Evolutionary conservation across 768 basidiomycete species (phyloP), one percentile per base, ranked within the genome.

Genomic region (Calocybe gangraenosa): DNA sequence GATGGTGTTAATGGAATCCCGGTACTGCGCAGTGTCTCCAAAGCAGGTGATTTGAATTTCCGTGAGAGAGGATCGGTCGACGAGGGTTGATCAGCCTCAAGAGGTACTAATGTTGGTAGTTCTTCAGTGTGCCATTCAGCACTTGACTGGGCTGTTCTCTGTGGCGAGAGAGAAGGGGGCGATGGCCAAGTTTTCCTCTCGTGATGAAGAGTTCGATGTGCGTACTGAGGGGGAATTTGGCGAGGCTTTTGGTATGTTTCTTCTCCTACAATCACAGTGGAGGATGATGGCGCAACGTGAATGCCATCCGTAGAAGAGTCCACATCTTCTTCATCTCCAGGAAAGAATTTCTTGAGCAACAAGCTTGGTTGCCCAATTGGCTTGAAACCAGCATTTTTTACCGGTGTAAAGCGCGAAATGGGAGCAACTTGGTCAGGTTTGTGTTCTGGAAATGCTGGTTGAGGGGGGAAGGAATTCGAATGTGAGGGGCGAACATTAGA

Each of bases 341-440:
- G 89, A 59, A 93, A 93, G 65, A 92, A 92, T 55, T 73, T 76
- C 60, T 83, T 85, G 37, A 93, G 68, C 14, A 82, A 76, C 25
- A 76, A 73, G 55, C 65, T 74, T 44, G 65, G 47, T 50, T 75
- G 70, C 5, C 72, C 76, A 19, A 88, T 84, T 3, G 87, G 84
- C 55, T 78, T 86, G 63, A 87, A 86, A 10, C 82, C 79, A 1
- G 71, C 58, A 45, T 70, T 66, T 58, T 70, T 81, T n/a, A 35
- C 39, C 2, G 62, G 52, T 18, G 53, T 23, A 19, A 58, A 52
- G 15, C 62, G 55, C 15, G 58, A 47, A 15, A 47, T 37, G 7
- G 55, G 32, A 8, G 52, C 36, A 18, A 54, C 37, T 10, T 43
- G 45, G 28, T 58, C 52, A 7, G 25, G 21, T 39, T 37, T 52